Conservation (phyloP, 345 rosid species). For the Eucalyptus tenuipes region DNA sequence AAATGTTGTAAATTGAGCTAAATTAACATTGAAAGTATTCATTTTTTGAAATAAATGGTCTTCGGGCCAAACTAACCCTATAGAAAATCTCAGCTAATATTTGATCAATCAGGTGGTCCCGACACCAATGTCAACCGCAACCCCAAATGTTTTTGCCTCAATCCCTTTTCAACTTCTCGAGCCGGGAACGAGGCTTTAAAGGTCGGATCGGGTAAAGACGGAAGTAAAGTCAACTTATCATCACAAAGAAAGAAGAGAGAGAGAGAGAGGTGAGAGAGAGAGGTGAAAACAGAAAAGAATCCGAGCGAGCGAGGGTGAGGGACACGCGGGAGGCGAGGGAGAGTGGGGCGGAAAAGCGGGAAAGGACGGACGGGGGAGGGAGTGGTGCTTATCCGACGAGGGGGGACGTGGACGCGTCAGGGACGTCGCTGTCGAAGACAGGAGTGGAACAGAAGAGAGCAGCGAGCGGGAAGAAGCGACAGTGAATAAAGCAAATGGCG, state of each 20-base stretch:
- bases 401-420: neutral
- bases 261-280: neutral
- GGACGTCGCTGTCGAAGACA: neutral
- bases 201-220: neutral
- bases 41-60: neutral
- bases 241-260: neutral
- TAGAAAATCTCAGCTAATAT: neutral
- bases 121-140: neutral
- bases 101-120: rapidly evolving
- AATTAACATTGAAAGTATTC: neutral
- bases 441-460: neutral
- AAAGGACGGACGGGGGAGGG: neutral
- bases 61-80: neutral
- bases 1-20: neutral
- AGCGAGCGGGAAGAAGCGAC: neutral
- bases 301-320: neutral
- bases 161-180: neutral
- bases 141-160: neutral
- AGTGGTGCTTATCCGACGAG: neutral
- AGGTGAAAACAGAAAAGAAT: too few species aligned
- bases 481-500: neutral
- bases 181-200: neutral
- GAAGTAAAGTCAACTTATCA: neutral
- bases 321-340: neutral
- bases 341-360: neutral